Base-by-base conservation (phyloP, 2,329 filamentous ascomycete species). In the Alternaria burnsii region DNA sequence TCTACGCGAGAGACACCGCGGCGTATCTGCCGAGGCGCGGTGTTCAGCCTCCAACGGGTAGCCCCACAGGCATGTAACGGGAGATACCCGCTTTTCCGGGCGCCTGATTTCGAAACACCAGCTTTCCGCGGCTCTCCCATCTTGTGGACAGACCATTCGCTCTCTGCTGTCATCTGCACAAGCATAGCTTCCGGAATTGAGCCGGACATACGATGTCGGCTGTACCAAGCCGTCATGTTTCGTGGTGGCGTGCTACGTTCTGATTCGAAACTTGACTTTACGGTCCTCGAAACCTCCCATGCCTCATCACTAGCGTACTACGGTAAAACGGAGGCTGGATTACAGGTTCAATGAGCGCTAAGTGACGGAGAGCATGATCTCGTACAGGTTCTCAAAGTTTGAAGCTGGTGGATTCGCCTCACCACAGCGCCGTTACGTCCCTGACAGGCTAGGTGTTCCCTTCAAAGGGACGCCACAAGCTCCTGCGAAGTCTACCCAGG, bases 251-350 rank as follows among this genome's bases (percentile, higher is more conserved):
- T 66, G 61, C 63, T 61, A 26, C 44, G 18, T 51, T 42, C 52
- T 52, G 61, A 65, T 71, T 71, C 70, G 70, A 71, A 71, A 71
- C 69, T 61, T 65, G 62, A 62, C 59, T 48, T 59, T 59, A 50
- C 58, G 47, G 53, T 48, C 48, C 44, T 59, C 61, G 65, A 71
- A 71, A 72, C 70, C 55, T 59, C 59, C 43, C 41, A 41, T 44
- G 64, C 62, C 52, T 68, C 65, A 68, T 52, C 43, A 34, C 52
- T 59, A 44, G 61, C 56, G 59, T 52, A 30, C 54, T 55, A 51
- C 34, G 20, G 28, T 52, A 40, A 22, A 34, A 47, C 44, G 44
- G 36, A 55, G 48, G 43, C 44, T 24, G 16, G 52, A 14, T 40
- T 52, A n/a, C 36, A 46, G 54, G 44, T 20, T 24, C 14, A 54